phyloP scores from a whole-genome alignment of 371 early-diverging fungal species.

The Mortierella sp. region DNA sequence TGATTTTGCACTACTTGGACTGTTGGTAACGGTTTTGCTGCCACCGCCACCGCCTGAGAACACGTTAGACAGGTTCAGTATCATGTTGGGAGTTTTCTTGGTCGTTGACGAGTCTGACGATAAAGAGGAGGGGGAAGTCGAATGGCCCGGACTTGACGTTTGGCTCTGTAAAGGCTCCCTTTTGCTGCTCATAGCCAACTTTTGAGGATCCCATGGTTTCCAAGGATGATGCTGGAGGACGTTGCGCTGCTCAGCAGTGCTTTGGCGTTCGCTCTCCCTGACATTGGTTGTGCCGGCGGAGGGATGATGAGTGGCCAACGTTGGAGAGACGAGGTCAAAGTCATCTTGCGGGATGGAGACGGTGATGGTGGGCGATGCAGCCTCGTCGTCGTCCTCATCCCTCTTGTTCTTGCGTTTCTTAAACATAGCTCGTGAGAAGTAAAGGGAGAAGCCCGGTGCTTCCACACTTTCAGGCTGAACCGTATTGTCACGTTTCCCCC shows the following conservation, averaged over 20 bases:
- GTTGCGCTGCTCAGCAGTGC: constrained; percentile 4
- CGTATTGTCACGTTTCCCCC: no score
- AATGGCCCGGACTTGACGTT: not conserved
- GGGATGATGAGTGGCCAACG: not conserved
- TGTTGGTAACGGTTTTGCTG: not conserved
- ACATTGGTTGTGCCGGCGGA: not conserved
- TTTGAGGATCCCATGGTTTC: constrained; percentile 37
- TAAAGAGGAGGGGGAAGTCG: constrained; percentile 5
- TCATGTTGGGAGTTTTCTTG: constrained; percentile 17
- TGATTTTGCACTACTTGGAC: constrained; percentile 4
- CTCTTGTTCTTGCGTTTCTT: constrained; percentile 27
- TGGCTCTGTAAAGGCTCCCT: not conserved
- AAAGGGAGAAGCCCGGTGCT: no score
- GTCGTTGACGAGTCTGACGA: constrained; percentile 15
- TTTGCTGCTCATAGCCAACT: not conserved
- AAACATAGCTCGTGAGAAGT: constrained; percentile 18
- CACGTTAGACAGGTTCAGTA: constrained; percentile 24
- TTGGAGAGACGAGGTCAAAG: not conserved
- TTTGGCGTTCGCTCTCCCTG: constrained; percentile 1
- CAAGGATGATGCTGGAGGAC: constrained; percentile 23
- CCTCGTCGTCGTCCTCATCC: constrained; percentile 18
- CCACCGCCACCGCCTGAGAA: constrained; percentile 8
- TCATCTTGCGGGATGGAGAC: constrained; percentile 40
- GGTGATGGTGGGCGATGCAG: constrained; percentile 32
- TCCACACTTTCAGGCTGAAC: no score